These are phyloP conservation scores for Grosmannia clavigera DNA, from an alignment of 2,329 filamentous ascomycete species.

Conservation along the genomic window DNA sequence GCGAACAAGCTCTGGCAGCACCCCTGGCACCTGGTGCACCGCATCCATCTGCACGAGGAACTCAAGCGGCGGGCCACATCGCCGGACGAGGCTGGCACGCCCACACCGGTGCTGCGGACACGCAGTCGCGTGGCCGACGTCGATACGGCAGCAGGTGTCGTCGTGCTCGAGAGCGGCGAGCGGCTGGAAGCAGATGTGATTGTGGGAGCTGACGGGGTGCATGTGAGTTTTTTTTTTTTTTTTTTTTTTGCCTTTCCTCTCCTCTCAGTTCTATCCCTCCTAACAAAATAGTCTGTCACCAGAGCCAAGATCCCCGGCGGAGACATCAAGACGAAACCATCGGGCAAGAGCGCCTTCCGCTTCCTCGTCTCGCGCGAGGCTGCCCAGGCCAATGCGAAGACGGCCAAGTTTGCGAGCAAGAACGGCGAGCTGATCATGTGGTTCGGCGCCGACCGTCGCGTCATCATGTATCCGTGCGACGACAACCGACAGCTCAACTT, in stretches of 20 bases:
- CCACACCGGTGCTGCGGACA: slow-evolving; percentile 22
- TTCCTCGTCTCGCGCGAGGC: slow-evolving; percentile 34
- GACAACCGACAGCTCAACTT: slow-evolving; percentile 34
- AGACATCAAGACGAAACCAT: slow-evolving; percentile 11
- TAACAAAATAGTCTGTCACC: slow-evolving; percentile 15
- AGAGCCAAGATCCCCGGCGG: slow-evolving; percentile 13
- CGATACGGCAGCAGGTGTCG: slow-evolving; percentile 23
- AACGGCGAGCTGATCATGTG: slow-evolving; percentile 24
- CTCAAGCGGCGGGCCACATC: slow-evolving; percentile 33
- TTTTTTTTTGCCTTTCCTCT: neutral
- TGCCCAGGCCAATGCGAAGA: slow-evolving; percentile 21
- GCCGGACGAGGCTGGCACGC: slow-evolving; percentile 21
- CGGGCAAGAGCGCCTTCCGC: slow-evolving; percentile 44
- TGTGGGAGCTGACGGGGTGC: slow-evolving; percentile 41
- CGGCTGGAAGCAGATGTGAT: slow-evolving; percentile 32
- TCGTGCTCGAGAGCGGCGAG: slow-evolving; percentile 31
- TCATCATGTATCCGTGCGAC: slow-evolving; percentile 35
- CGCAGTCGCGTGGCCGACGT: slow-evolving; percentile 30
- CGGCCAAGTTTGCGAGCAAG: slow-evolving; percentile 19
- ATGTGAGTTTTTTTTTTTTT: slow-evolving; percentile 13
- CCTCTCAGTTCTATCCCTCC: neutral
- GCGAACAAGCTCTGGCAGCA: slow-evolving; percentile 34
- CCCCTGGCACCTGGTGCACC: slow-evolving; percentile 39
- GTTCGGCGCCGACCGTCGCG: slow-evolving; percentile 27
- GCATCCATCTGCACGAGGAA: slow-evolving; percentile 37